Evolutionary conservation across 768 basidiomycete species (phyloP), one percentile per base, ranked within the genome.

Genomic region (Plicaturopsis crispa): DNA sequence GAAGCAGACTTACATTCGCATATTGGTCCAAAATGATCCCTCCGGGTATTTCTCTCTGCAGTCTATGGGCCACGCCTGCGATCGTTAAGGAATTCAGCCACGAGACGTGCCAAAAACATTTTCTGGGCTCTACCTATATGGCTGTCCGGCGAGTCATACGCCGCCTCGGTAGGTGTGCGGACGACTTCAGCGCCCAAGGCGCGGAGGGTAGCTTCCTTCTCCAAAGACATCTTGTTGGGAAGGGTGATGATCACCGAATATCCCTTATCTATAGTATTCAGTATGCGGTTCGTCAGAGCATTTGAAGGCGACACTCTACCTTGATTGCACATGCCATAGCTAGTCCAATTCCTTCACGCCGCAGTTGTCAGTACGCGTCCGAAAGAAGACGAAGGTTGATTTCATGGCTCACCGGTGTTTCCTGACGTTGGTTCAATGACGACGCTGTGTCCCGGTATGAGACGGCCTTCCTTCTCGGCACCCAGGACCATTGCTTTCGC

Each of bases 391-490:
- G n/a, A n/a, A n/a, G n/a, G n/a, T n/a, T n/a, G n/a, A n/a, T n/a
- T n/a, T n/a, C n/a, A n/a, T n/a, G n/a, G 54, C 73, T 32, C 50
- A 89, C 91, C 92, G n/a, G 92, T 94, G 51, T 96, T 94, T 16
- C 91, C 91, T 8, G 87, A 89, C 6, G 88, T 96, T 0, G 96
- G 90, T 57, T 99, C 96, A 43, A 99, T 93, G 40, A 98, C 79
- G 36, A 93, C 78, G 48, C 86, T 90, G 60, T 88, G 70, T 0
- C 92, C 92, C 1, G 87, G 86, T 24, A 88, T 70, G 28, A 99
- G 75, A 35, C 67, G 78, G 23, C 92, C 93, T 23, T 89, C 81
- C 38, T 70, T 69, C 67, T 99, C 96, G 5, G 94, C 96, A n/a
- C 82, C 75, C 47, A 91, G 83, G 2, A 98, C 78, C 94, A 99